A percentile compares a stretch with the other conserved stretches of the same genome.
Conservation (phyloP, 176 grass and related monocot genomes). For the Hyparrhenia diplandra region DNA sequence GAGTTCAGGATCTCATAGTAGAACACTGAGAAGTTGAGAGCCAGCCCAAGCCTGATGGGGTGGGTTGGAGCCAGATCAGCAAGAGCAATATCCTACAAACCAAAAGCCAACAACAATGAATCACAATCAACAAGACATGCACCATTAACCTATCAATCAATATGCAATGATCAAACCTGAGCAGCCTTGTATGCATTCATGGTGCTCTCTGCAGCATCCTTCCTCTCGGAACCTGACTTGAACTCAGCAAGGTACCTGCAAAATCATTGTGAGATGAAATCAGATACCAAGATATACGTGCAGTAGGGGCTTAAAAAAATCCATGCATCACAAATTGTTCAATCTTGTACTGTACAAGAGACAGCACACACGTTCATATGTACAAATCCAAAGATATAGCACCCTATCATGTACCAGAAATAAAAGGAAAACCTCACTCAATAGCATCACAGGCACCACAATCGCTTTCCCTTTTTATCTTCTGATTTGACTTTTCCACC, state of each 20-base stretch:
- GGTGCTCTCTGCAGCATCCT: conserved; percentile 77
- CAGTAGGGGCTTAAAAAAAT: not conserved
- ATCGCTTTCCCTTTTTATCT: not conserved
- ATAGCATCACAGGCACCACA: conserved; percentile 17
- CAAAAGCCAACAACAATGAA: not conserved
- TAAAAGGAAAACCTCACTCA: not conserved
- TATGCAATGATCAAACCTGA: conserved; percentile 41
- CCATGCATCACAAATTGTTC: not conserved
- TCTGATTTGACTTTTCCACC: not conserved
- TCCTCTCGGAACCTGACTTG: conserved; percentile 62
- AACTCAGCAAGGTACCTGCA: conserved; percentile 83
- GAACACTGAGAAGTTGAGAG: conserved; percentile 89
- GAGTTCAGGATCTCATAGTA: conserved; percentile 94
- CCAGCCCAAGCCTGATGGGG: conserved; percentile 86
- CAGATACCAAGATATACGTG: not conserved
- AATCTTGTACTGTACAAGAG: not conserved
- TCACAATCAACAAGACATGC: not conserved
- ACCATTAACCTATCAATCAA: not conserved
- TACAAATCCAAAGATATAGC: not conserved
- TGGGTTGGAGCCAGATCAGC: conserved; percentile 78
- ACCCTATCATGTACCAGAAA: not conserved
- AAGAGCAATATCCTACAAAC: conserved; percentile 65
- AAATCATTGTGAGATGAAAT: conserved; percentile 8
- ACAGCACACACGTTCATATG: not conserved
- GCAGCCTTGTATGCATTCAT: conserved; percentile 85